A percentile compares a stretch with the other conserved stretches of the same genome.
Evolutionary conservation across 129 eudicot species (phyloP).

Genomic region (Chrysanthemum lavandulifolium): DNA sequence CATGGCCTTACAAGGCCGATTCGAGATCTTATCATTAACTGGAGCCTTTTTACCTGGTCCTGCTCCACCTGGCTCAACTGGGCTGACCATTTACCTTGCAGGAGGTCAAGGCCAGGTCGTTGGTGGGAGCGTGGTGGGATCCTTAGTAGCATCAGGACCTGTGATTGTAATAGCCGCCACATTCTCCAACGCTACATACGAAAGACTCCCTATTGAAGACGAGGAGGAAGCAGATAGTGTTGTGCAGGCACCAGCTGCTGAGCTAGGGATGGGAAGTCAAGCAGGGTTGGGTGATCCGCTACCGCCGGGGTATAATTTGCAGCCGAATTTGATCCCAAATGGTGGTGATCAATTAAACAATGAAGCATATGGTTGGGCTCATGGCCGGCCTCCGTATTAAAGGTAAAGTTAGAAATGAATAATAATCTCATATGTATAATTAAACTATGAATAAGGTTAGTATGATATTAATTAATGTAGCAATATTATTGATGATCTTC

Average conservation of each 20-base stretch:
- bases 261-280: slow-evolving; percentile 25
- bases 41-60: slow-evolving; percentile 82
- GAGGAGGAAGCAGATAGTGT: slow-evolving; percentile 52
- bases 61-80: slow-evolving; percentile 72
- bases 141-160: slow-evolving; percentile 68
- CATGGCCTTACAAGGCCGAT: slow-evolving; percentile 70
- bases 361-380: slow-evolving; percentile 75
- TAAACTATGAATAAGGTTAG: slow-evolving; percentile 26
- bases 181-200: slow-evolving; percentile 66
- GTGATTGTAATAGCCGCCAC: slow-evolving; percentile 73
- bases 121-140: slow-evolving; percentile 74
- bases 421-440: slow-evolving; percentile 9
- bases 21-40: slow-evolving; percentile 58
- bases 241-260: slow-evolving; percentile 40
- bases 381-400: slow-evolving; percentile 49
- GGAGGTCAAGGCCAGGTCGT: slow-evolving; percentile 85
- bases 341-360: slow-evolving; percentile 63
- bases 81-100: slow-evolving; percentile 65
- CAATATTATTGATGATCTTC: slow-evolving; percentile 16
- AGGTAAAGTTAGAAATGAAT: slow-evolving; percentile 18
- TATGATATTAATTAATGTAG: slow-evolving; percentile 21
- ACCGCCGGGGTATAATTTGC: slow-evolving; percentile 44
- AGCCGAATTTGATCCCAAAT: slow-evolving; percentile 51
- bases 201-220: slow-evolving; percentile 61
- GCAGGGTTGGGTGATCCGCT: slow-evolving; percentile 46